Base-by-base conservation (phyloP, 345 rosid genomes). In the Euphorbia lathyris region DNA sequence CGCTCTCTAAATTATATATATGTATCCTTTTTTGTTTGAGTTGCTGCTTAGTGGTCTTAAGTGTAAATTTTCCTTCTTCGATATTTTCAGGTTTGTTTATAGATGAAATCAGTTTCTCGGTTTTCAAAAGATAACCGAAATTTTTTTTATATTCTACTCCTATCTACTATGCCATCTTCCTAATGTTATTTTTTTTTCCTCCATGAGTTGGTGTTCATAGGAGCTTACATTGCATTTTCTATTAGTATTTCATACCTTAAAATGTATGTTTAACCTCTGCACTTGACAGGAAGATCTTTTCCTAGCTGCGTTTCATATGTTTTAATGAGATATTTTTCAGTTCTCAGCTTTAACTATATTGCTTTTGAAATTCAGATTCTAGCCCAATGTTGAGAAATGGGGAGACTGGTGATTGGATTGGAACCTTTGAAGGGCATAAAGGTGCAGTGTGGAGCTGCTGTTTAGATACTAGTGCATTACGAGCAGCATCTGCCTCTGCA, bases 351-450 rank as follows among this genome's bases (percentile, higher is more conserved):
- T 30, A 42, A 53, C n/a, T 11, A 7, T 19, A 2, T 48, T 69
- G 7, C 45, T 63, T 62, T 55, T 84, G 72, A 38, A 69, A 17
- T 72, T 64, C 77, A 96, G 99, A 96, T 85, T 89, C 97, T 60
- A 92, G 79, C 58, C 99, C 98, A 30, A 92, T 96, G 99, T 72
- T 96, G 85, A 90, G 99, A 81, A 96, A 96, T 79, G 99, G 98
- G 67, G 99, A 96, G 88, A 96, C 97, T 64, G 99, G 98, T 67
- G 99, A 96, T 53, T 96, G 98, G 99, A 88, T 96, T 53, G 98
- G 98, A 50, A 96, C 99, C 38, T 96, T 96, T 86, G 95, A 89
- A 82, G 99, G 99, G 50, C 98, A 96, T 57, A 96, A 96, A 75
- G 98, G 99, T 74, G 98, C 96, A 16, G 98, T 96, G 66, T 96